These are phyloP conservation scores for Phylloporus arenicola DNA, from an alignment of 768 basidiomycete genomes.

Conservation along the genomic window DNA sequence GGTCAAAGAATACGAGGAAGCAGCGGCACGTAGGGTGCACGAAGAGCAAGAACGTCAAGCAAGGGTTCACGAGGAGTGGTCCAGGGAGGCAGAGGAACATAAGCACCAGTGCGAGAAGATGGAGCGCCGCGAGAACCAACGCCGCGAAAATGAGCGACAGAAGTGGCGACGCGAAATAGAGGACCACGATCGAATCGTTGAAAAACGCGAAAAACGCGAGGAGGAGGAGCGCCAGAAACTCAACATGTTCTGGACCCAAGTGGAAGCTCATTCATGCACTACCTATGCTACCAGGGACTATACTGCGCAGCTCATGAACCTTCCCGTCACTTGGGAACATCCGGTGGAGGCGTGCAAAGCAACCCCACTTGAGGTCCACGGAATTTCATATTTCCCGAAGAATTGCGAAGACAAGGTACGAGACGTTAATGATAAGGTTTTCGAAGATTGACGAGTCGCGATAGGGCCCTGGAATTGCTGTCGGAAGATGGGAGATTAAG, in stretches of 20 bases:
- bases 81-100: conserved; percentile 1
- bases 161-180: conserved; percentile 18
- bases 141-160: conserved; percentile 4
- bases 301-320: conserved; percentile 24
- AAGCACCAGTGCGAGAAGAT: conserved; percentile 6
- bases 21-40: background rate
- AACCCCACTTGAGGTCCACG: conserved; percentile 22
- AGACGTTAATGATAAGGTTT: background rate
- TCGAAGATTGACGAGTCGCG: background rate
- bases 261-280: conserved; percentile 19
- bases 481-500: conserved; percentile 25
- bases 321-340: conserved; percentile 19
- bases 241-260: conserved; percentile 20
- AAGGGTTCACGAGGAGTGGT: conserved; percentile 4
- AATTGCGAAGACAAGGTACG: conserved; percentile 20
- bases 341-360: conserved; percentile 25
- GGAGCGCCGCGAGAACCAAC: conserved; percentile 8
- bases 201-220: conserved; percentile 16
- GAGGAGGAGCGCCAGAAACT: conserved; percentile 25
- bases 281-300: conserved; percentile 27
- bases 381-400: conserved; percentile 13
- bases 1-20: conserved; percentile 2
- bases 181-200: conserved; percentile 10
- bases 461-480: conserved; percentile 15
- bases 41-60: conserved; percentile 7